Evolutionary conservation across 2,329 filamentous ascomycete species (phyloP).

Genomic region (Neonectria punicea): DNA sequence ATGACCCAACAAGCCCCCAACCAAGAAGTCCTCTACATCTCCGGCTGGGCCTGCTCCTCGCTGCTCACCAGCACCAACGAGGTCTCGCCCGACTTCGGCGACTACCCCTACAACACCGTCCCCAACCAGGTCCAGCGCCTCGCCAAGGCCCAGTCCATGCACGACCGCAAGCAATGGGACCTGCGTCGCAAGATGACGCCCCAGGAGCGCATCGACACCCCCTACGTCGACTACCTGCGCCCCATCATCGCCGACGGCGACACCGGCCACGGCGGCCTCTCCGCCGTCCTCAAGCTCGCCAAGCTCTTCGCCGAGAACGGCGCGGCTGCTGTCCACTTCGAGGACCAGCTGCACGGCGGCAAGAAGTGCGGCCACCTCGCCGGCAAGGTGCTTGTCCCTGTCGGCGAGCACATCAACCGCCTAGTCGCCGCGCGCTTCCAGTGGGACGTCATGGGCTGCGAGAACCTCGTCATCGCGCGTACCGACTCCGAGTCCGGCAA

Average conservation of each 20-base stretch:
- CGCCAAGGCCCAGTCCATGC: constrained; percentile 95
- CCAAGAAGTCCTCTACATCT: constrained; percentile 96
- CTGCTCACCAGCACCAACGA: constrained; percentile 95
- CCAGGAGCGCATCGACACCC: constrained; percentile 77
- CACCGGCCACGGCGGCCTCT: constrained; percentile 92
- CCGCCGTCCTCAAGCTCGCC: constrained; percentile 92
- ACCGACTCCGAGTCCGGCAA: constrained; percentile 96
- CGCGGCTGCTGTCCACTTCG: constrained; percentile 95
- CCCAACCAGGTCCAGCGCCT: constrained; percentile 97
- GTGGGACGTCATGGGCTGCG: constrained; percentile 97
- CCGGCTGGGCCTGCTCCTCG: constrained; percentile 97
- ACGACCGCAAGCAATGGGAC: constrained; percentile 97
- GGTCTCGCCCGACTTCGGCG: constrained; percentile 96
- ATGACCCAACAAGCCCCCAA: constrained; percentile 98
- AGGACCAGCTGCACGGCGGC: constrained; percentile 96
- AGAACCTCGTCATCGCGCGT: constrained; percentile 93
- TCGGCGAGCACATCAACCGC: constrained; percentile 96
- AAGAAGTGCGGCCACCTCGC: constrained; percentile 99
- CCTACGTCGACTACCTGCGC: constrained; percentile 91
- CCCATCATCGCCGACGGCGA: constrained; percentile 97
- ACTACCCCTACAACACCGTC: constrained; percentile 99
- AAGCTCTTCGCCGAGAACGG: constrained; percentile 98
- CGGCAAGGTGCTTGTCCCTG: constrained; percentile 93
- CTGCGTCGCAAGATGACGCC: constrained; percentile 79
- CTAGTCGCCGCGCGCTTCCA: constrained; percentile 93